phyloP scores from a whole-genome alignment of 73 alveolate genomes.

The Paramecium tetraurelia region DNA sequence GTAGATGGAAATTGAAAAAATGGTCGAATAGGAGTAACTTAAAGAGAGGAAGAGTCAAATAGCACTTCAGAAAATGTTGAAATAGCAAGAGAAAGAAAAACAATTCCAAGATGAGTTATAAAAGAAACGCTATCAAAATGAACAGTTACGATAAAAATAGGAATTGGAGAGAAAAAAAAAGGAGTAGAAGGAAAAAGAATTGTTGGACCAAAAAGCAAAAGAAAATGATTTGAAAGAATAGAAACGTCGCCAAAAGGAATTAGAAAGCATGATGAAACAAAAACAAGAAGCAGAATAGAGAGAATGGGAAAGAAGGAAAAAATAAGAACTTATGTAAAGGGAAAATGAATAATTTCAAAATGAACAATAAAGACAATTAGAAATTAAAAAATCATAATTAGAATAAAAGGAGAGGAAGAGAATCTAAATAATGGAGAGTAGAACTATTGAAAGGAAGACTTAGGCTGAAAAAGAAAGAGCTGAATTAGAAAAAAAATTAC shows the following conservation, averaged over 20 bases:
- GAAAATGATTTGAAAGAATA: constrained; percentile 25
- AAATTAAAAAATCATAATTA: neutral
- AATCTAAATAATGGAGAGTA: neutral
- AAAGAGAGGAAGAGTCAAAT: neutral
- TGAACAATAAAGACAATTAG: constrained; percentile 12
- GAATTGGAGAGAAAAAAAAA: constrained; percentile 1
- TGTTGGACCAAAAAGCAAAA: neutral
- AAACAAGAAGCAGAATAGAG: neutral
- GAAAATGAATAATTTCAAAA: constrained; percentile 5
- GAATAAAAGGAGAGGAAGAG: constrained; percentile 33
- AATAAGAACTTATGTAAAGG: neutral
- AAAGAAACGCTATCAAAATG: neutral
- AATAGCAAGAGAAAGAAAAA: constrained; percentile 19
- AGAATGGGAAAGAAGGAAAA: constrained; percentile 22
- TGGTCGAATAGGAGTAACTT: constrained; percentile 32
- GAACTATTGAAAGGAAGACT: neutral
- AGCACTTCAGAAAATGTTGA: neutral
- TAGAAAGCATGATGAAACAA: neutral
- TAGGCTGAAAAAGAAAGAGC: constrained; percentile 36
- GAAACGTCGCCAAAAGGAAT: constrained; percentile 8
- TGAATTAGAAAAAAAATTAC: constrained; percentile 31
- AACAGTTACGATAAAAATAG: constrained; percentile 1
- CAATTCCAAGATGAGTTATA: neutral
- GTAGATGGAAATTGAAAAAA: constrained; percentile 39
- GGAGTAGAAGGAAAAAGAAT: constrained; percentile 21